Conservation (phyloP, 805 yeast species). For the Dipodascus geniculatus region DNA sequence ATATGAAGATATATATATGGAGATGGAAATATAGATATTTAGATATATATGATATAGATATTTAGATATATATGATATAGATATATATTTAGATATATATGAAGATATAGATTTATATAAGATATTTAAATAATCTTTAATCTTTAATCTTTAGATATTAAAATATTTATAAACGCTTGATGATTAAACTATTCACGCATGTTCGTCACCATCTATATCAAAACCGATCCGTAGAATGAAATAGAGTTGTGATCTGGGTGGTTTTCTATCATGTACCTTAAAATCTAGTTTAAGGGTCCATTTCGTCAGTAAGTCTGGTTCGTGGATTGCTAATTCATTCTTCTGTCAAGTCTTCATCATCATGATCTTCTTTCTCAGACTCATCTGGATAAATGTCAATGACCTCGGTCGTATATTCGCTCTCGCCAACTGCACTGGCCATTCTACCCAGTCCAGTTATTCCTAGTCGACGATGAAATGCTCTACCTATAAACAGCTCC, state of each 20-base stretch:
- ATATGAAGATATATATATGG: too few species aligned
- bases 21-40: too few species aligned
- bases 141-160: too few species aligned
- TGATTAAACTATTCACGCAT: too few species aligned
- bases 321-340: not conserved
- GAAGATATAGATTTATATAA: too few species aligned
- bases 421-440: not conserved
- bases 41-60: too few species aligned
- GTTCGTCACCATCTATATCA: too few species aligned
- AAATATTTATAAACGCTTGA: too few species aligned
- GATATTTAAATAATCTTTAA: too few species aligned
- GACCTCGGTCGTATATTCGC: not conserved
- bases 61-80: too few species aligned
- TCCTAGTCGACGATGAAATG: not conserved
- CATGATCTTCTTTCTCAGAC: not conserved
- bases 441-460: not conserved
- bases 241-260: constrained; percentile 4
- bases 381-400: not conserved
- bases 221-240: too few species aligned
- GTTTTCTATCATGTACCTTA: constrained; percentile 5
- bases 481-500: constrained; percentile 15
- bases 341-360: not conserved
- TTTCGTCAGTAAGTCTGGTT: not conserved
- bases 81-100: too few species aligned
- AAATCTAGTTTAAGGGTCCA: not conserved